Evolutionary conservation across 2,329 filamentous ascomycete genomes (phyloP).

Genomic region (Calonectria pteridis): DNA sequence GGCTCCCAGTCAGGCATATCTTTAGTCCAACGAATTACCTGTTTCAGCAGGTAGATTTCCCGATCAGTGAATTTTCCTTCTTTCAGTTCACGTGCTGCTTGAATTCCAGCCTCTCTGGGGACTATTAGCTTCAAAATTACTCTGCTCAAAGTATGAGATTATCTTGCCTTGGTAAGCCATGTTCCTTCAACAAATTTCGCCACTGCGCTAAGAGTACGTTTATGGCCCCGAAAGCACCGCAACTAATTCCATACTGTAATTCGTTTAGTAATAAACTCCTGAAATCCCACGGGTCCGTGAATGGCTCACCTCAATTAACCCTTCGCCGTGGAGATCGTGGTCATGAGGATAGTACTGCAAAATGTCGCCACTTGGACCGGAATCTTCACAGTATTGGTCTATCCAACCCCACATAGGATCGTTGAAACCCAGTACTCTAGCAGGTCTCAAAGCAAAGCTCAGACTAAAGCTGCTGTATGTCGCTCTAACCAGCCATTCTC

Average conservation of each 20-base stretch:
- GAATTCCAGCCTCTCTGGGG: not conserved
- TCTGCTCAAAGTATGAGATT: not conserved
- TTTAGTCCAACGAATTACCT: not conserved
- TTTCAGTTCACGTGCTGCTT: not conserved
- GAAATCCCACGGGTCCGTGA: fast-evolving
- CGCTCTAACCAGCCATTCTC: not conserved
- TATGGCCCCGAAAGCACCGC: fast-evolving
- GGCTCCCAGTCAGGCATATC: fast-evolving
- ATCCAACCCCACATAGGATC: fast-evolving
- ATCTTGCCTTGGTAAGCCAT: conserved; percentile 25
- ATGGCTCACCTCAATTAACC: not conserved
- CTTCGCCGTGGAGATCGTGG: not conserved
- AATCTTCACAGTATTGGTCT: fast-evolving
- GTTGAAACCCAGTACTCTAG: fast-evolving
- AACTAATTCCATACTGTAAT: fast-evolving
- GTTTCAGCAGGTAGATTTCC: not conserved
- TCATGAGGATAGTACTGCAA: not conserved
- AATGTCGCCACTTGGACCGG: not conserved
- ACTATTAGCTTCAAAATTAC: fast-evolving
- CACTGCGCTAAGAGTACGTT: conserved; percentile 15
- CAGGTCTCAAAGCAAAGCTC: not conserved
- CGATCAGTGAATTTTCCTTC: not conserved
- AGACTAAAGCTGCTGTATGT: not conserved
- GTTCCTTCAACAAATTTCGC: conserved; percentile 25
- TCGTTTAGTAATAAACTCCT: not conserved